phyloP scores from a whole-genome alignment of 345 rosid species.

The Linum lewisii region DNA sequence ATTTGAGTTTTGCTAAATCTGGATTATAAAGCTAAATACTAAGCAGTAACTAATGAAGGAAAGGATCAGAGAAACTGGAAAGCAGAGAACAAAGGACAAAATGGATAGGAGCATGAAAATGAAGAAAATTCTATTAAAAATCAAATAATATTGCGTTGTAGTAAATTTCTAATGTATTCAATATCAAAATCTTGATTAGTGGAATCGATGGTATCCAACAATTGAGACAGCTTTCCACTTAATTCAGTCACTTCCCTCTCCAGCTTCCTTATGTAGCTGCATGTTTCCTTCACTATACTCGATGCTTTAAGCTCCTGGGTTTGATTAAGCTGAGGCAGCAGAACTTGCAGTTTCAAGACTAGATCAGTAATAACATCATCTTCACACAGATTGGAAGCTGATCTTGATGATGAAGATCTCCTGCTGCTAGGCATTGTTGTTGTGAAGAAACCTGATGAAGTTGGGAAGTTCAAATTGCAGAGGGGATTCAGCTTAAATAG shows the following conservation, averaged over 20 bases:
- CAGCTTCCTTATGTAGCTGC: slow-evolving; percentile 39
- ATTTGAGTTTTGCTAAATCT: too few relatives aligned
- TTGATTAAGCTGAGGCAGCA: slow-evolving; percentile 21
- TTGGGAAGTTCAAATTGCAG: too few relatives aligned
- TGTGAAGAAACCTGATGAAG: too few relatives aligned
- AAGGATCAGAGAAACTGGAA: too few relatives aligned
- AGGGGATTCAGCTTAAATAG: too few relatives aligned
- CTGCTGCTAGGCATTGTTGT: slow-evolving; percentile 9
- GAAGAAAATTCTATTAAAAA: too few relatives aligned
- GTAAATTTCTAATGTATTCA: slow-evolving; percentile 13
- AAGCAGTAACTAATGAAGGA: too few relatives aligned
- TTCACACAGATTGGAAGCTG: slow-evolving; percentile 11
- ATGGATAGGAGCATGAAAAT: too few relatives aligned
- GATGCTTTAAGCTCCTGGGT: slow-evolving; percentile 34
- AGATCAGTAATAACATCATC: slow-evolving; percentile 25
- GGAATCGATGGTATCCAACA: slow-evolving; percentile 36
- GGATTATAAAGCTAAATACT: too few relatives aligned
- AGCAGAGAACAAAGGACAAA: too few relatives aligned
- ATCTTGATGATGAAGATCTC: slow-evolving; percentile 6
- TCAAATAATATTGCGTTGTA: background rate
- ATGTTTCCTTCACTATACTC: slow-evolving; percentile 34
- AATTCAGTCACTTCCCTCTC: slow-evolving; percentile 43
- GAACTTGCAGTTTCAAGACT: slow-evolving; percentile 20
- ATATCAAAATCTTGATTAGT: slow-evolving; percentile 13
- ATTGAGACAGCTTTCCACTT: slow-evolving; percentile 40